Base-by-base conservation (phyloP, 352 stramenopile genomes). In the Blastocystis sp. region DNA sequence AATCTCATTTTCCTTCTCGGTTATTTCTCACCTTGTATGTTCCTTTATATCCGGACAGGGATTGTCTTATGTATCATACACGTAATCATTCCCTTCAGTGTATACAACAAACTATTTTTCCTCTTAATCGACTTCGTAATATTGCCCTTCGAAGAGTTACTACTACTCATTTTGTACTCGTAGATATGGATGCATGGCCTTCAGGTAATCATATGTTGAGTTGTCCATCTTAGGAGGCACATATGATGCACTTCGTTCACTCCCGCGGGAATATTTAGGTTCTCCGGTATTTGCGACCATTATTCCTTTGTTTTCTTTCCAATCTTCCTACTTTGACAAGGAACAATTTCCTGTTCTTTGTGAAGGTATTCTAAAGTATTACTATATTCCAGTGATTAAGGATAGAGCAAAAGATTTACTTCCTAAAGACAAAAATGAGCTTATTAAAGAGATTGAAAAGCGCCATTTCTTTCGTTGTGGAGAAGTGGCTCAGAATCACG, bases 111-210 rank as follows among this genome's bases (percentile, higher is more conserved):
- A 27, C 24, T 6, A 66, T 84, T 5, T 84, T 66, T 57, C 73
- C 73, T 42, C 51, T 84, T 13, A 84, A 84, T 42, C 42, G 73
- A 0, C 33, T 84, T 30, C 73, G 73, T 7, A 84, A 84, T 42
- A 62, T 84, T 24, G 19, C 73, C 3, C 57, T 84, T 44, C 57
- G 59, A 60, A 15, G 73, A 4, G 73, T 84, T 7, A 11, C 48
- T n/a, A 84, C 73, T 48, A 69, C 48, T 19, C 73, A 84, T 27
- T 84, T 84, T 27, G 15, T 84, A 19, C 27, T 84, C 15, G 30
- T 84, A 9, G 73, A 84, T 44, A 84, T 84, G 73, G 73, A 84
- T 42, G 19, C 73, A 33, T 84, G 73, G 73, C 73, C 73, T 1
- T 84, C 73, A 19, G 11, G 64, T 76, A 1, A 7, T 4, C 33